phyloP scores from a whole-genome alignment of 768 basidiomycete genomes.

The Suillus fuscotomentosus region DNA sequence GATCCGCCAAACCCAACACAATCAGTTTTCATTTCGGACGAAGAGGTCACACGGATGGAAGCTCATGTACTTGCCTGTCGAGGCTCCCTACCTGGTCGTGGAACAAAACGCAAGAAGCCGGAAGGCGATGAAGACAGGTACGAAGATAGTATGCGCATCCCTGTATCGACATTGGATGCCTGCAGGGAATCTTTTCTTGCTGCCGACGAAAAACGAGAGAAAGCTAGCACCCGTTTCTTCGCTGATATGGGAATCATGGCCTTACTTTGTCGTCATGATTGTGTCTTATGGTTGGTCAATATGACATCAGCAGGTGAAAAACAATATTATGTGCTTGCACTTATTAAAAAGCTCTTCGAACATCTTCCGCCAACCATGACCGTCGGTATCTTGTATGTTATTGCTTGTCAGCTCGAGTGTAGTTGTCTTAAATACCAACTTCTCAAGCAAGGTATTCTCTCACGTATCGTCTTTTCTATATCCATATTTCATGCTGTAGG shows the following conservation, averaged over 20 bases:
- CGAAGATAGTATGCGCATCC: slow-evolving; percentile 22
- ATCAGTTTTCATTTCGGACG: too few species aligned
- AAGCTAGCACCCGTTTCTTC: slow-evolving; percentile 10
- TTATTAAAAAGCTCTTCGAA: slow-evolving; percentile 4
- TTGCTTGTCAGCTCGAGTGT: neutral
- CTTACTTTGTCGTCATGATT: slow-evolving; percentile 7
- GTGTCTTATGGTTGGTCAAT: slow-evolving; percentile 12
- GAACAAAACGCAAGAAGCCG: neutral
- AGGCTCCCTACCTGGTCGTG: neutral
- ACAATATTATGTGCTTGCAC: slow-evolving; percentile 12
- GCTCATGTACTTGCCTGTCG: neutral
- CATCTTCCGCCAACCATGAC: neutral
- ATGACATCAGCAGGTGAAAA: slow-evolving; percentile 13
- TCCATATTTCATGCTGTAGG: slow-evolving; percentile 36
- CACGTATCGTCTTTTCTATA: slow-evolving; percentile 20
- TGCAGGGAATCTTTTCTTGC: slow-evolving; percentile 30
- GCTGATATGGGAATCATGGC: slow-evolving; percentile 7
- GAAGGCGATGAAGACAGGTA: slow-evolving; percentile 3
- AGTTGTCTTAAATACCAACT: neutral
- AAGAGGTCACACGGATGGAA: neutral
- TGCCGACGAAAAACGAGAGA: slow-evolving; percentile 6
- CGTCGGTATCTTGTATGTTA: neutral
- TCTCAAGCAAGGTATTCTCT: neutral
- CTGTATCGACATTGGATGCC: slow-evolving; percentile 27
- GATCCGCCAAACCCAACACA: too few species aligned